These are phyloP conservation scores for Hydnomerulius pinastri DNA, from an alignment of 768 basidiomycete genomes.

Conservation along the genomic window DNA sequence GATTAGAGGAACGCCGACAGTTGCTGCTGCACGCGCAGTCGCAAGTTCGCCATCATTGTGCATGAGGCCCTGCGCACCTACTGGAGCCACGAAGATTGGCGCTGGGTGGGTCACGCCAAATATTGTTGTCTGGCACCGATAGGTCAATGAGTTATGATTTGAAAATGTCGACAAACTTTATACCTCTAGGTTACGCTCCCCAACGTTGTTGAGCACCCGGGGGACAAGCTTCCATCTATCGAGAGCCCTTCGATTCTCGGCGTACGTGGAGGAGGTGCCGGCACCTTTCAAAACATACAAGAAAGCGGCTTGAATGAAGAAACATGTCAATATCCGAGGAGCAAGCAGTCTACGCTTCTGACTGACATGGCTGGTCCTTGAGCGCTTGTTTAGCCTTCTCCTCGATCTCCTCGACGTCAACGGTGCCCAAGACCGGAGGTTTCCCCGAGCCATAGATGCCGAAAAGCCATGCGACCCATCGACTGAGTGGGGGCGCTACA, in stretches of 20 bases:
- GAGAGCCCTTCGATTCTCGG: slow-evolving; percentile 61
- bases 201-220: slow-evolving; percentile 54
- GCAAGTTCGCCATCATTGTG: slow-evolving; percentile 45
- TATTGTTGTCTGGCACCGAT: slow-evolving; percentile 54
- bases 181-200: slow-evolving; percentile 52
- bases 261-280: slow-evolving; percentile 63
- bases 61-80: slow-evolving; percentile 58
- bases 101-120: slow-evolving; percentile 43
- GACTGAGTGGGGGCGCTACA: slow-evolving; percentile 21
- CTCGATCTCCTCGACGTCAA: slow-evolving; percentile 64
- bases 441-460: slow-evolving; percentile 24
- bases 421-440: slow-evolving; percentile 49
- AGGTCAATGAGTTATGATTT: background rate
- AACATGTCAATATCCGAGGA: background rate
- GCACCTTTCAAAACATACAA: slow-evolving; percentile 72
- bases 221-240: slow-evolving; percentile 58
- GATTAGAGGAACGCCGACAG: slow-evolving; percentile 45
- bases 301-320: slow-evolving; percentile 51
- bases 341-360: background rate
- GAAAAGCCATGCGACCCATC: slow-evolving; percentile 22
- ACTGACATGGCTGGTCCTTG: slow-evolving; percentile 54
- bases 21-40: slow-evolving; percentile 44
- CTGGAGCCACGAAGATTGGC: slow-evolving; percentile 56
- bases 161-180: background rate
- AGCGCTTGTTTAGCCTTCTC: slow-evolving; percentile 60